phyloP scores from a whole-genome alignment of 306 rosid species.

The Pyrus betulifolia region DNA sequence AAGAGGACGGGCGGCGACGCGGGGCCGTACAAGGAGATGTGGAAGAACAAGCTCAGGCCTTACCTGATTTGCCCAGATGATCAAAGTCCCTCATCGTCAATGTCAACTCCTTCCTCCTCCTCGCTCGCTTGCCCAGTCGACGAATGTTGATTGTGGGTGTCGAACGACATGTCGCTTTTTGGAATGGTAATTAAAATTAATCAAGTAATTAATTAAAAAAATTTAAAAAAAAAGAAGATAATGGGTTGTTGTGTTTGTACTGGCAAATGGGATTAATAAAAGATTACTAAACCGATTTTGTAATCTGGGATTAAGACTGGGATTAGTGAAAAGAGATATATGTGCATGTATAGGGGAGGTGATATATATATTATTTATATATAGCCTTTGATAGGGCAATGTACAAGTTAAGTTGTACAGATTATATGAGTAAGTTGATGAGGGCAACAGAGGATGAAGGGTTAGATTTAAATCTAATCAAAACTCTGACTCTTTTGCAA shows the following conservation, averaged over 20 bases:
- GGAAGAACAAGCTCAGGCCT: slow-evolving; percentile 43
- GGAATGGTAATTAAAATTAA: neutral
- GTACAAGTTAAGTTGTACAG: neutral
- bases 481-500: neutral
- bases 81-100: neutral
- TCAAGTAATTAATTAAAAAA: too few species aligned
- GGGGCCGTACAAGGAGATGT: slow-evolving; percentile 16
- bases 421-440: neutral
- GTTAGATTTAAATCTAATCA: neutral
- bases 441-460: neutral
- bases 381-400: neutral
- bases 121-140: neutral
- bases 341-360: neutral
- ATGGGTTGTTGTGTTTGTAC: too few species aligned
- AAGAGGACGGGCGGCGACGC: slow-evolving; percentile 32
- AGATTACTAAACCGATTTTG: neutral
- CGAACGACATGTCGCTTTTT: neutral
- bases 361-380: too few species aligned
- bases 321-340: neutral
- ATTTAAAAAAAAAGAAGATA: too few species aligned
- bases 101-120: neutral
- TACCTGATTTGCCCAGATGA: neutral
- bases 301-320: neutral
- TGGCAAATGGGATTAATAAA: too few species aligned
- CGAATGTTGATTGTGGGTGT: neutral